phyloP scores from a whole-genome alignment of 2,329 filamentous ascomycete genomes.

The Penicillium sp. region DNA sequence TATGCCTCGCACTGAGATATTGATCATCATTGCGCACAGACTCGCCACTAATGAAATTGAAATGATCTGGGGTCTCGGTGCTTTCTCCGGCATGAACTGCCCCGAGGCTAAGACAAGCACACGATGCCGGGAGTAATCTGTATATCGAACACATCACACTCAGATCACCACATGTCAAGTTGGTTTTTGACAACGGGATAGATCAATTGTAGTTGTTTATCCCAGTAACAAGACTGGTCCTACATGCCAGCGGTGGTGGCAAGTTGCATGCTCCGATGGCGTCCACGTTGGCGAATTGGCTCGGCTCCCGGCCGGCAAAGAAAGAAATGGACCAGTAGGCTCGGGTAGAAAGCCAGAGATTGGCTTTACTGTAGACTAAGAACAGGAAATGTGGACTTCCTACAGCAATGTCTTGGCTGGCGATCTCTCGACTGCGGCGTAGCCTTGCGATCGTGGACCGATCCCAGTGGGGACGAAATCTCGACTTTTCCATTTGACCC shows the following conservation, averaged over 20 bases:
- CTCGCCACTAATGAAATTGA: constrained; percentile 15
- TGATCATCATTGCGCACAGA: constrained; percentile 26
- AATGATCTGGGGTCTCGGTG: constrained; percentile 19
- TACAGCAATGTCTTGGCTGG: constrained; percentile 3
- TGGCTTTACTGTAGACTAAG: background rate
- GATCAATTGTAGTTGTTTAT: background rate
- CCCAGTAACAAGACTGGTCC: background rate
- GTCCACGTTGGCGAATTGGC: constrained; percentile 10
- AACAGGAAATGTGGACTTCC: background rate
- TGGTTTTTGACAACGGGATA: background rate
- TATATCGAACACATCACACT: background rate
- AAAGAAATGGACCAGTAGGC: background rate
- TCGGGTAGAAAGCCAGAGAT: background rate
- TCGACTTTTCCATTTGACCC: constrained; percentile 6
- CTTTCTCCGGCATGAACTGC: background rate
- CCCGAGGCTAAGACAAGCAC: background rate
- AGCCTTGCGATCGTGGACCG: constrained; percentile 12
- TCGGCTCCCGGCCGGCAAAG: background rate
- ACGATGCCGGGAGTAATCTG: background rate
- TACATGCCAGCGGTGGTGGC: background rate
- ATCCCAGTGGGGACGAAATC: constrained; percentile 9
- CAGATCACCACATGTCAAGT: background rate
- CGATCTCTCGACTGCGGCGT: constrained; percentile 11
- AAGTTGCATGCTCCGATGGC: constrained; percentile 4
- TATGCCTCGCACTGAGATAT: constrained; percentile 9